Conservation (phyloP, 139 green algal species). For the Micractinium sp. region DNA sequence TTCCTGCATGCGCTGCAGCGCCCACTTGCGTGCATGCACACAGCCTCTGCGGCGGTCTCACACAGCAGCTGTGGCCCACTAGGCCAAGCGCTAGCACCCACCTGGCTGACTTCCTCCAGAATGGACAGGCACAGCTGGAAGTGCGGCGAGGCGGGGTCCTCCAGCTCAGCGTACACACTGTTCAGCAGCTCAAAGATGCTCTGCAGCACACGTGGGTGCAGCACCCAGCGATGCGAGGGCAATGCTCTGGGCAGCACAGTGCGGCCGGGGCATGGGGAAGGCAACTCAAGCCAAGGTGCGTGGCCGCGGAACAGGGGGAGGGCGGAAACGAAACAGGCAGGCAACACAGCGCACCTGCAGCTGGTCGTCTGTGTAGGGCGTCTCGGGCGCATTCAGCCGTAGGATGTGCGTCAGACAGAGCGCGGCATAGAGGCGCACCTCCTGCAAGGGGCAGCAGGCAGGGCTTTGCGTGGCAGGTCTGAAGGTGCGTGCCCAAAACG, state of each 20-base stretch:
- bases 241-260: neutral
- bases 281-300: neutral
- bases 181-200: slow-evolving; percentile 64
- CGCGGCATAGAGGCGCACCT: slow-evolving; percentile 64
- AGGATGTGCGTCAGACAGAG: slow-evolving; percentile 63
- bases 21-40: too few species aligned
- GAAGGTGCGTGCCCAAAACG: neutral
- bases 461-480: neutral
- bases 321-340: too few species aligned
- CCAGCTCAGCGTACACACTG: slow-evolving; percentile 56
- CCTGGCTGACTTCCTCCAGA: slow-evolving; percentile 65
- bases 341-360: slow-evolving; percentile 48
- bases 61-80: neutral
- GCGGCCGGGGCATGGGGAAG: neutral
- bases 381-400: slow-evolving; percentile 67
- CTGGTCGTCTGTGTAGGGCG: slow-evolving; percentile 59
- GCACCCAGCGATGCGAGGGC: too few species aligned
- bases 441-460: slow-evolving; percentile 45
- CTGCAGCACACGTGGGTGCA: slow-evolving; percentile 38
- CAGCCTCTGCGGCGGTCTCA: neutral
- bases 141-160: slow-evolving; percentile 47
- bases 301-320: too few species aligned
- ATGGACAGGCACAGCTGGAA: slow-evolving; percentile 62
- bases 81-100: neutral
- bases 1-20: neutral